Base-by-base conservation (phyloP, 2,329 filamentous ascomycete species). In the Ascocoryne sarcoides region DNA sequence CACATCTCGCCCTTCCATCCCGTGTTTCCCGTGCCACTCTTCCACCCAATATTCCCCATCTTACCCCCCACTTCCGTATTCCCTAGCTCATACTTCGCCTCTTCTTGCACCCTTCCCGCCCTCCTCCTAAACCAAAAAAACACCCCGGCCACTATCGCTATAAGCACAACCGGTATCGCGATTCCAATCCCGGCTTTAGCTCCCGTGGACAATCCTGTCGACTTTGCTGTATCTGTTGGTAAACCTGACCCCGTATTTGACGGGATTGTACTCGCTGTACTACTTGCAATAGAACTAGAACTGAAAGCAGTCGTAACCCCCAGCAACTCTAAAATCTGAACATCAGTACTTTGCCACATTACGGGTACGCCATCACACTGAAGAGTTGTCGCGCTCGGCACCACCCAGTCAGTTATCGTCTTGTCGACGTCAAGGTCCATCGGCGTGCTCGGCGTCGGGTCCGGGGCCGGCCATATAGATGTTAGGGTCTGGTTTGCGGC, bases 61-160 rank as follows among this genome's bases (percentile, higher is more conserved):
- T n/a, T n/a, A n/a, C n/a, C n/a, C n/a, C n/a, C n/a, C n/a, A n/a
- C n/a, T n/a, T n/a, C n/a, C n/a, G n/a, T n/a, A n/a, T n/a, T n/a
- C n/a, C n/a, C n/a, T n/a, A n/a, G n/a, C n/a, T n/a, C n/a, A n/a
- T n/a, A n/a, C n/a, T n/a, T n/a, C n/a, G n/a, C n/a, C n/a, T n/a
- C n/a, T n/a, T n/a, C n/a, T 15, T 32, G 5, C 15, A 19, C 12
- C 12, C 23, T 20, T n/a, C 16, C 19, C n/a, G 12, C 18, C 19
- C 32, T 17, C 20, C 32, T 35, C 14, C 59, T 49, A 43, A 54
- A 57, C 48, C 51, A 56, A 34, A 61, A 41, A 38, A 62, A 57
- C 4, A 51, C 40, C 3, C 47, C 54, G 0, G 49, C 40, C 4
- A 56, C 35, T 4, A 53, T 20, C 1, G 48, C 52, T 10, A 64